phyloP scores from a whole-genome alignment of 148 eudicot species.

The Simmondsia chinensis region DNA sequence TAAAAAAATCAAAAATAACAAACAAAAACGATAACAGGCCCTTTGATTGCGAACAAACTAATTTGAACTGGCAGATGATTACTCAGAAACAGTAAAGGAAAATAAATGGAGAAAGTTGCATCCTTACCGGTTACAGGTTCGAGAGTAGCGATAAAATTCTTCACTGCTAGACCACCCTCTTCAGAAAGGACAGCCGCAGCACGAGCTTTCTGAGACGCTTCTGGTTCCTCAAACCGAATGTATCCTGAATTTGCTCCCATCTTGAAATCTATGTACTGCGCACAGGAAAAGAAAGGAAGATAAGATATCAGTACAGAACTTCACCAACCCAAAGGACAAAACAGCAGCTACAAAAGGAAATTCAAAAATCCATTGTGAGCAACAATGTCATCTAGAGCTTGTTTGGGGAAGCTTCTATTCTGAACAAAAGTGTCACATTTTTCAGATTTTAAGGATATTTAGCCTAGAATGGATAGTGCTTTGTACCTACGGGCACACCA shows the following conservation, averaged over 20 bases:
- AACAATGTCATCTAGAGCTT: no score
- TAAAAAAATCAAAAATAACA: no score
- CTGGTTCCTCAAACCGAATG: slow-evolving; percentile 71
- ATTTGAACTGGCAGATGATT: neutral
- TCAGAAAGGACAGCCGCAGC: slow-evolving; percentile 77
- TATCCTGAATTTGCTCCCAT: slow-evolving; percentile 70
- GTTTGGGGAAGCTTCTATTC: no score
- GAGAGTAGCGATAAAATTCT: slow-evolving; percentile 57
- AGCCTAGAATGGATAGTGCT: no score
- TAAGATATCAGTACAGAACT: slow-evolving; percentile 22
- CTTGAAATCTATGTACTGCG: slow-evolving; percentile 67
- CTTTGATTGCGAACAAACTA: neutral
- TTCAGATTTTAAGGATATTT: no score
- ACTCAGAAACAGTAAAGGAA: neutral
- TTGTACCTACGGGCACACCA: no score
- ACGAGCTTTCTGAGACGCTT: slow-evolving; percentile 69
- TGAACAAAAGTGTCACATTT: no score
- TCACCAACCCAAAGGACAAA: slow-evolving; percentile 23
- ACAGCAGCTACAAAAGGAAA: no score
- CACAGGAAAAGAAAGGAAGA: neutral
- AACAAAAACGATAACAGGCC: neutral
- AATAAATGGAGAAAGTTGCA: neutral
- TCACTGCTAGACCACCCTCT: slow-evolving; percentile 72
- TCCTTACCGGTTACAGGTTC: slow-evolving; percentile 72
- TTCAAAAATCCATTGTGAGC: no score